Conservation (phyloP, 768 basidiomycete genomes). For the Hortiboletus flavorubellus region DNA sequence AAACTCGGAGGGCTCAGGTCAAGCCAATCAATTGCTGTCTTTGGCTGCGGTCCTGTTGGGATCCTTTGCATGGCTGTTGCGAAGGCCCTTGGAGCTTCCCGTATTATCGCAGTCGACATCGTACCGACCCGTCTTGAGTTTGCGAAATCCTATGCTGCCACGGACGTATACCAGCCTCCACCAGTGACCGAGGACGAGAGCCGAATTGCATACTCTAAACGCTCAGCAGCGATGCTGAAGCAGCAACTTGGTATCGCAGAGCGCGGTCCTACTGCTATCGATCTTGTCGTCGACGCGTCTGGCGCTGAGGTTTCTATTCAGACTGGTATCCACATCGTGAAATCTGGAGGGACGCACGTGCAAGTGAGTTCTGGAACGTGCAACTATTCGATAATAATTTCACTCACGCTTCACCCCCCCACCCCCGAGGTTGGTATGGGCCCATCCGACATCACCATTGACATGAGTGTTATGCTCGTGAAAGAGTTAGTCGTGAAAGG, state of each 20-base stretch:
- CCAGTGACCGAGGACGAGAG: conserved; percentile 60
- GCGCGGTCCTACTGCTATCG: conserved; percentile 67
- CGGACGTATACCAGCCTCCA: conserved; percentile 67
- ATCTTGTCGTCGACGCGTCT: conserved; percentile 88
- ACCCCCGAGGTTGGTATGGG: conserved; percentile 79
- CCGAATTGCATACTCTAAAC: conserved; percentile 64
- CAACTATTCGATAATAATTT: neutral
- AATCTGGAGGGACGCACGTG: conserved; percentile 71
- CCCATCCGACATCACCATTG: conserved; percentile 66
- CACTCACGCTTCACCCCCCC: conserved; percentile 2
- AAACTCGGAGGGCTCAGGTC: conserved; percentile 70
- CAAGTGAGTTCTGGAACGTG: conserved; percentile 41
- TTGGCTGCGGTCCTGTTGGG: conserved; percentile 89
- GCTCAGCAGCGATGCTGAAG: conserved; percentile 68
- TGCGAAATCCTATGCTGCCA: conserved; percentile 81
- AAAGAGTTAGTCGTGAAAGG: conserved; percentile 85
- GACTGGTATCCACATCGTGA: conserved; percentile 73
- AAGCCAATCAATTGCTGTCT: conserved; percentile 75
- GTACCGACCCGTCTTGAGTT: conserved; percentile 76
- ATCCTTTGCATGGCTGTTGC: conserved; percentile 95
- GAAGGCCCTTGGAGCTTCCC: conserved; percentile 83
- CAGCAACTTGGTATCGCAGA: conserved; percentile 63
- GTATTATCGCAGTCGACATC: conserved; percentile 84
- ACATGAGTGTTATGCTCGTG: conserved; percentile 61
- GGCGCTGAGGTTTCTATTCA: conserved; percentile 93